Evolutionary conservation across 1,284 basidiomycete genomes (phyloP).

Genomic region (Cryptococcus hybrid): DNA sequence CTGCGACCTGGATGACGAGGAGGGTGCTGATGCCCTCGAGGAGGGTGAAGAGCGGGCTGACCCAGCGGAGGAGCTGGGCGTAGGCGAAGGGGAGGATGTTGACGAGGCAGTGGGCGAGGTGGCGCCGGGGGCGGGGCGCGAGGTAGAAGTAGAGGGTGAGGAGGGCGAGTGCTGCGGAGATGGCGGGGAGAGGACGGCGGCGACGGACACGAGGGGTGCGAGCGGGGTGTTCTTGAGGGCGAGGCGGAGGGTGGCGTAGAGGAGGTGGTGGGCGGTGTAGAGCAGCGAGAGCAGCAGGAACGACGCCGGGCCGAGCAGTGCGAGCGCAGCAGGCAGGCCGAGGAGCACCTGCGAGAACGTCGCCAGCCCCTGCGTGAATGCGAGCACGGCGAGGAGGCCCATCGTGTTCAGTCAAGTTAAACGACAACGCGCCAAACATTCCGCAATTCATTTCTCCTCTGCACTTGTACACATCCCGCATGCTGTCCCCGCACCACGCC

Average conservation of each 20-base stretch:
- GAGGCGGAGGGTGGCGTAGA: constrained; percentile 48
- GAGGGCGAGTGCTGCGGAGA: constrained; percentile 35
- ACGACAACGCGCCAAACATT: too few relatives aligned
- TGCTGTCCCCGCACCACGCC: not conserved
- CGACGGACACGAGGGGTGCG: constrained; percentile 42
- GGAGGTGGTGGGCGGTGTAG: constrained; percentile 46
- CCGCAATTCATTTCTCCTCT: too few relatives aligned
- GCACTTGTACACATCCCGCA: not conserved
- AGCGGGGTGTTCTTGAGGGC: constrained; percentile 44
- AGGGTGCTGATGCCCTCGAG: constrained; percentile 48
- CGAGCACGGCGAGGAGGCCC: constrained; percentile 21
- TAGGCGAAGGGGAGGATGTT: constrained; percentile 46
- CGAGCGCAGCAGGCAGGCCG: constrained; percentile 44
- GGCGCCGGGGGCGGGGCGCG: constrained; percentile 25
- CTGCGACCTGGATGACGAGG: constrained; percentile 48
- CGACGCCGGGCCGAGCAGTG: constrained; percentile 47
- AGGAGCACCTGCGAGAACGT: constrained; percentile 46
- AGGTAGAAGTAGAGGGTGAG: constrained; percentile 45
- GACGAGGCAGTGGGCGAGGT: constrained; percentile 36
- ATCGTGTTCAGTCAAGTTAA: constrained; percentile 9
- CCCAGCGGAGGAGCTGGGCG: constrained; percentile 45
- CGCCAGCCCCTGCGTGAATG: constrained; percentile 40
- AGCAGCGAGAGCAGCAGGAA: constrained; percentile 51
- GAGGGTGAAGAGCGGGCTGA: constrained; percentile 49
- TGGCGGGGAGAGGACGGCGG: constrained; percentile 44